A percentile compares a stretch with the other conserved stretches of the same genome.
phyloP scores from a whole-genome alignment of 306 rosid genomes.

The Fragaria nilgerrensis region DNA sequence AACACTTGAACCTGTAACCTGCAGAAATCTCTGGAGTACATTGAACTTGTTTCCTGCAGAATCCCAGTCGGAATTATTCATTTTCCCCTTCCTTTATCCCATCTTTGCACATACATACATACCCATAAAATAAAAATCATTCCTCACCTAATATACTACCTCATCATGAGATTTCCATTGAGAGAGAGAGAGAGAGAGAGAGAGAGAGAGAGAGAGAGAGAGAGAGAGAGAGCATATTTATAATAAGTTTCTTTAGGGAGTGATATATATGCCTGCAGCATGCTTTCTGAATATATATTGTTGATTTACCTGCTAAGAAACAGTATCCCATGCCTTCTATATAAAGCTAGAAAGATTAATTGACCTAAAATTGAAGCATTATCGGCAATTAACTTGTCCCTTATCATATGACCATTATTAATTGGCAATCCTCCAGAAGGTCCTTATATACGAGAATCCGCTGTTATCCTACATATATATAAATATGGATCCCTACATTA shows the following conservation, averaged over 20 bases:
- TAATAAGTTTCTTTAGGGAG: background rate
- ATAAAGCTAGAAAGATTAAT: background rate
- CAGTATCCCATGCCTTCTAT: background rate
- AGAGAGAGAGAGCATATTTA: no score
- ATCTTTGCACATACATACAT: no score
- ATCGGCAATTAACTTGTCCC: background rate
- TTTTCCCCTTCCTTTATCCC: background rate
- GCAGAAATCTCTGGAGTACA: background rate
- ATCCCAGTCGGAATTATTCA: background rate
- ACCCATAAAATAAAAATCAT: no score
- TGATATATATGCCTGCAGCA: background rate
- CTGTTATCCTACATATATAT: background rate
- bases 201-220: no score
- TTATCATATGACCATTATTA: background rate
- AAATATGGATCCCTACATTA: conserved; percentile 2
- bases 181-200: no score
- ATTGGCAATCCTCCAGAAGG: conserved; percentile 15
- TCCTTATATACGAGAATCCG: background rate
- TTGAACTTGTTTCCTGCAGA: no score
- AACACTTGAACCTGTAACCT: background rate
- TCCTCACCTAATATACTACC: no score
- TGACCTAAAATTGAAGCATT: background rate
- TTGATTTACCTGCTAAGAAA: background rate
- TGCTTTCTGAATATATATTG: no score
- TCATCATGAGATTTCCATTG: no score